These are phyloP conservation scores for Ophiostoma ips DNA, from an alignment of 2,329 filamentous ascomycete species.

Conservation along the genomic window DNA sequence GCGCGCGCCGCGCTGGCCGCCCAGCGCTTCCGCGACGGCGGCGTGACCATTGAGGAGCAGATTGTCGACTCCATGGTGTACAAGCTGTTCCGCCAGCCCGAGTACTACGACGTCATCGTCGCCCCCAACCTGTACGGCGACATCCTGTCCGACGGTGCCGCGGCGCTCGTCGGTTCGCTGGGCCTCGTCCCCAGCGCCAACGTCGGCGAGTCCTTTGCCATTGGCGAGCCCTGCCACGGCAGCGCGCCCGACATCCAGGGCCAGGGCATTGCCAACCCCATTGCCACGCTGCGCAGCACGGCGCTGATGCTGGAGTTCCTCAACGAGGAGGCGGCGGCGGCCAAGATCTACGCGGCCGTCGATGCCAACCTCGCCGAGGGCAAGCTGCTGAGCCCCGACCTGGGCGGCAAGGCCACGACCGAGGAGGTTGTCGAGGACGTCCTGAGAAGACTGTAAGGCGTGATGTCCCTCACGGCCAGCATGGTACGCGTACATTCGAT, in stretches of 20 bases:
- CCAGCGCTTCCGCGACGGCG: slow-evolving; percentile 38
- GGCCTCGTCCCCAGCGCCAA: slow-evolving; percentile 92
- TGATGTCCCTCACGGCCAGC: neutral
- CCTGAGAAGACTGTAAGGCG: slow-evolving; percentile 56
- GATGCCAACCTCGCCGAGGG: slow-evolving; percentile 81
- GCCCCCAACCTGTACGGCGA: slow-evolving; percentile 96
- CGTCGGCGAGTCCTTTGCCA: slow-evolving; percentile 85
- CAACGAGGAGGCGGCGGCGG: slow-evolving; percentile 72
- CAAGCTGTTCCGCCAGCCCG: slow-evolving; percentile 94
- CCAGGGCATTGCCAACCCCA: slow-evolving; percentile 84
- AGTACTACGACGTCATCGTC: slow-evolving; percentile 93
- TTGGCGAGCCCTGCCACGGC: slow-evolving; percentile 96
- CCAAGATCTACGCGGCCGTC: slow-evolving; percentile 79
- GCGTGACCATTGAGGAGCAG: slow-evolving; percentile 74
- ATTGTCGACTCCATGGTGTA: slow-evolving; percentile 99
- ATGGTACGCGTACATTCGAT: neutral
- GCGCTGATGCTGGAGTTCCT: slow-evolving; percentile 96
- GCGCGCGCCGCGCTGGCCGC: slow-evolving; percentile 58
- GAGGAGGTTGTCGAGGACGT: slow-evolving; percentile 80
- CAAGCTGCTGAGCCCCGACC: slow-evolving; percentile 70
- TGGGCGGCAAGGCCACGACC: slow-evolving; percentile 77
- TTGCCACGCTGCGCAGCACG: slow-evolving; percentile 81
- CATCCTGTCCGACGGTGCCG: slow-evolving; percentile 88
- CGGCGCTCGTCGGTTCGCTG: slow-evolving; percentile 80
- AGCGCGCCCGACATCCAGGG: slow-evolving; percentile 93